Conservation (phyloP, 1,284 basidiomycete genomes). For the Exsudoporus floridanus region DNA sequence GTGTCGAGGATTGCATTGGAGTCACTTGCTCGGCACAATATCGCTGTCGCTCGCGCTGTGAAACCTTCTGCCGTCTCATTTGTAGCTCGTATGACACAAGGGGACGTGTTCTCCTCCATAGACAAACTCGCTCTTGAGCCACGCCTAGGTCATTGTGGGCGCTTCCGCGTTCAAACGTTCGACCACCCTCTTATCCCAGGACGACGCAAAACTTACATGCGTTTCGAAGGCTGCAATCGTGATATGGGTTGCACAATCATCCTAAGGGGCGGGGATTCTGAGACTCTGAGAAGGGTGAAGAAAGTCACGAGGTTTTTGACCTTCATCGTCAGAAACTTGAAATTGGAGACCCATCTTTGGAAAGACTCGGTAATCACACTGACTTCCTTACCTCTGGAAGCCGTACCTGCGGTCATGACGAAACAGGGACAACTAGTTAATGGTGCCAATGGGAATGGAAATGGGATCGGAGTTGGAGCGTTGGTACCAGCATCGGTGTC, state of each 20-base stretch:
- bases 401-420: slow-evolving; percentile 49
- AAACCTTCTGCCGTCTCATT: slow-evolving; percentile 87
- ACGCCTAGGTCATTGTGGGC: slow-evolving; percentile 85
- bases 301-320: slow-evolving; percentile 89
- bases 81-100: slow-evolving; percentile 91
- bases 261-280: slow-evolving; percentile 84
- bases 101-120: slow-evolving; percentile 93
- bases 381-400: slow-evolving; percentile 64
- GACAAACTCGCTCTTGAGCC: slow-evolving; percentile 92
- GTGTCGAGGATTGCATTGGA: slow-evolving; percentile 93
- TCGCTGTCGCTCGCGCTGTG: slow-evolving; percentile 89
- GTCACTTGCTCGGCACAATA: slow-evolving; percentile 82
- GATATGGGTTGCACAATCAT: slow-evolving; percentile 95
- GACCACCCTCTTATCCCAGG: slow-evolving; percentile 92
- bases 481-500: slow-evolving; percentile 34
- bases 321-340: slow-evolving; percentile 88
- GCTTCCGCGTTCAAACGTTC: slow-evolving; percentile 90
- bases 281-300: slow-evolving; percentile 83
- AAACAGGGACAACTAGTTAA: slow-evolving; percentile 19
- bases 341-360: slow-evolving; percentile 93
- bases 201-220: slow-evolving; percentile 92
- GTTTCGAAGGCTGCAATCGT: slow-evolving; percentile 91
- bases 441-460: slow-evolving; percentile 10
- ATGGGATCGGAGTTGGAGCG: slow-evolving; percentile 18
- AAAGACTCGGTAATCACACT: slow-evolving; percentile 88